Evolutionary conservation across 2,329 filamentous ascomycete species (phyloP), one percentile per base, ranked within the genome.

Genomic region (Diaporthe batatas): DNA sequence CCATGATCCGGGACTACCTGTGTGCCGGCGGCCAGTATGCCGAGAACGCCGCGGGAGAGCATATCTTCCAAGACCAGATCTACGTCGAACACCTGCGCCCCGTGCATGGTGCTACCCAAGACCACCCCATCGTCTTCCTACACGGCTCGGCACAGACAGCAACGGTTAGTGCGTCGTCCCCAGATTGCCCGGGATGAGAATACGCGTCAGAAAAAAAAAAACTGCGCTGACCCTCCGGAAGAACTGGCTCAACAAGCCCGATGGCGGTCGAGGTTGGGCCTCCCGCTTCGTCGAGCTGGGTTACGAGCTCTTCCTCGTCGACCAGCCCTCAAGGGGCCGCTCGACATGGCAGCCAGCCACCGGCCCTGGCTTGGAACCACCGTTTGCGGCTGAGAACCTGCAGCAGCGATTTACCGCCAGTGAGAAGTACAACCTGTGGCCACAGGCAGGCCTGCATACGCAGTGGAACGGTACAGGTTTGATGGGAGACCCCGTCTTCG

Each of bases 31-130:
- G 69, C 32, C 55, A 67, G 25, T 71, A 71, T 25, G 58, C 49
- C 39, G 34, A 71, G 55, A 67, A 67, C 32, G 39, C 18, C 11
- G 57, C 57, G 11, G 69, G 69, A 34, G 69, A 67, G 34, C 69
- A 71, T 21, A 25, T 71, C 58, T 49, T 65, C 23, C 42, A 67
- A 44, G 82, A 83, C 69, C 87, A 89, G 80, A 87, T 89, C 82
- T 89, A 89, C 75, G 86, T 89, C 36, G 88, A 89, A 79, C 82
- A 81, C 71, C 80, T 88, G 21, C 75, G 76, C 8, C 85, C 86
- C 18, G 73, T 76, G 7, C 32, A 59, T 12, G 78, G 77, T 44
- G 76, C 72, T 42, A 75, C 65, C 51, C 77, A 77, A 58, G 54
- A 73, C 3, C 76, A 72, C 44, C 84, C 85, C 0, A 77, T 86